Evolutionary conservation across 805 yeast species (phyloP).

Genomic region (Candida railenensis): DNA sequence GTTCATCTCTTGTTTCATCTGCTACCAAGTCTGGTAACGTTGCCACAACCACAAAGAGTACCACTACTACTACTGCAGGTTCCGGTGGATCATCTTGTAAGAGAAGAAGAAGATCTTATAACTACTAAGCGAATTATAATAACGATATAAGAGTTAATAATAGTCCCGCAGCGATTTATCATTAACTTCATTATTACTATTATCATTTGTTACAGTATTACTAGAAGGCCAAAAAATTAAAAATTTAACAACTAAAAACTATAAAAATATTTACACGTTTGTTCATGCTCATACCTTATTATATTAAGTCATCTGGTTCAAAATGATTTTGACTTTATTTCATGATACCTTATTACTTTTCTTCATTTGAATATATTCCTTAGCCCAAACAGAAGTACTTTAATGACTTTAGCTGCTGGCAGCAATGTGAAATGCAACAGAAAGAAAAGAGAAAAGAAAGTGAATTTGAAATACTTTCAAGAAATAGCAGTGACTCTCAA

Average conservation of each 20-base stretch:
- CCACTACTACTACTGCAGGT: slow-evolving; percentile 13
- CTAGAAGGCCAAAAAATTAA: background rate
- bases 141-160: too few relatives aligned
- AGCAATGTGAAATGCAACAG: background rate
- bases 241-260: background rate
- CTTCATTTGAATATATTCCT: background rate
- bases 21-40: slow-evolving; percentile 22
- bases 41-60: slow-evolving; percentile 15
- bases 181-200: background rate
- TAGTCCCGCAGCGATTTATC: background rate
- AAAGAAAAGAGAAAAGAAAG: too few relatives aligned
- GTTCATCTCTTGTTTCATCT: slow-evolving; percentile 23
- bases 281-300: slow-evolving; percentile 4
- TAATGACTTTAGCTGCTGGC: background rate
- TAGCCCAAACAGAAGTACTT: background rate
- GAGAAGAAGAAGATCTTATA: slow-evolving; percentile 25
- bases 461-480: background rate
- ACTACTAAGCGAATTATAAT: slow-evolving; percentile 8
- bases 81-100: slow-evolving; percentile 11
- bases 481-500: background rate
- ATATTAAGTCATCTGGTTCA: background rate
- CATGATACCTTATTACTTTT: background rate
- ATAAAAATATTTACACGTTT: background rate
- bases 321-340: background rate
- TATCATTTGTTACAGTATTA: background rate